Conservation (phyloP, 371 early-diverging fungal genomes). For the Entomophthora muscae region DNA sequence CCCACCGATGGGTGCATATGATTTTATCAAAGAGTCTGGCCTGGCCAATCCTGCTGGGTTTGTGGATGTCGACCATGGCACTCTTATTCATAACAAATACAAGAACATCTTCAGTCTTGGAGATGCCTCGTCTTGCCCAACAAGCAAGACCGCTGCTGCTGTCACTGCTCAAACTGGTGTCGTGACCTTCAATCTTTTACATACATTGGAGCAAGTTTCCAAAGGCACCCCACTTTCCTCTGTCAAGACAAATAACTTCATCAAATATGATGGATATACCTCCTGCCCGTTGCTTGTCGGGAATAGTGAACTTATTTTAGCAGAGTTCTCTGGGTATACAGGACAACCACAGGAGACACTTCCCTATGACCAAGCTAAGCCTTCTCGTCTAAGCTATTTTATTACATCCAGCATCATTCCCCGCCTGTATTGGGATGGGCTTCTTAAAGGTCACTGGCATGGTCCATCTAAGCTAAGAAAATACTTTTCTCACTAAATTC, state of each 20-base stretch:
- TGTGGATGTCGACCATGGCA: conserved; percentile 64
- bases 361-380: conserved; percentile 60
- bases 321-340: conserved; percentile 82
- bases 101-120: conserved; percentile 65
- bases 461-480: too few relatives aligned
- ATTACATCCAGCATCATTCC: conserved; percentile 62
- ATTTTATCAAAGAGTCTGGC: conserved; percentile 49
- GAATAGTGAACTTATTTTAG: conserved; percentile 59
- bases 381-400: conserved; percentile 40
- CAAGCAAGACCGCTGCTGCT: conserved; percentile 82
- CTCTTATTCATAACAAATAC: conserved; percentile 61
- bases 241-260: conserved; percentile 13
- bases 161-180: conserved; percentile 64
- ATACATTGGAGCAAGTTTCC: conserved; percentile 28
- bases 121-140: conserved; percentile 68
- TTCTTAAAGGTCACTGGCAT: conserved; percentile 56
- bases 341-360: conserved; percentile 66
- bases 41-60: conserved; percentile 63
- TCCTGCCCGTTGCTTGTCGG: conserved; percentile 67
- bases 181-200: conserved; percentile 52
- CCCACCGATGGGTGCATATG: conserved; percentile 68
- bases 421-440: conserved; percentile 55
- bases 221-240: conserved; percentile 9
- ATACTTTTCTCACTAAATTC: too few relatives aligned
- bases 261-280: conserved; percentile 65